Conservation (phyloP, 179 eudicot genomes). For the Heliamphora pulchella region DNA sequence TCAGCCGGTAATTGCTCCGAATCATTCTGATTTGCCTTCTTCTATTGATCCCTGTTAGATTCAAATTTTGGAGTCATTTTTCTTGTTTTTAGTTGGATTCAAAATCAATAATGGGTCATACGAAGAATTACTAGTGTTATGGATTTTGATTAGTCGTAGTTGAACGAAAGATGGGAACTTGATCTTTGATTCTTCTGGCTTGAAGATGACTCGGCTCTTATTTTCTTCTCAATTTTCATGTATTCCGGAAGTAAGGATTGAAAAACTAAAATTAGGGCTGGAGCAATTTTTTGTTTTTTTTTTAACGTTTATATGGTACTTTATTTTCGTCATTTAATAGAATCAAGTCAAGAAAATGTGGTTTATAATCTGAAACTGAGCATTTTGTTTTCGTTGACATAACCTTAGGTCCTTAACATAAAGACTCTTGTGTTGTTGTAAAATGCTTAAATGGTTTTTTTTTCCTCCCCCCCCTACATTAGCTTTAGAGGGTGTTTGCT, state of each 20-base stretch:
- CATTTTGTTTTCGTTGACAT: background rate
- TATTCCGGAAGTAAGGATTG: background rate
- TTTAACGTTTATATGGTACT: background rate
- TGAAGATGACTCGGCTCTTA: background rate
- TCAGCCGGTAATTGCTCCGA: slow-evolving; percentile 16
- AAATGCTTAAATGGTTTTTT: background rate
- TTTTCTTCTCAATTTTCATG: background rate
- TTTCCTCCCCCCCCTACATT: too few species aligned
- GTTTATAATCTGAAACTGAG: background rate
- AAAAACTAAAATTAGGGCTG: background rate
- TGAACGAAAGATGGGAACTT: background rate
- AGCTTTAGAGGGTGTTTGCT: too few species aligned
- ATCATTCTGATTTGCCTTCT: background rate
- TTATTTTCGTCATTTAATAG: background rate
- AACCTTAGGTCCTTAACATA: background rate
- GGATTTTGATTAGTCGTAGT: background rate
- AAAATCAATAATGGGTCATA: background rate
- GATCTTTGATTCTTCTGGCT: background rate
- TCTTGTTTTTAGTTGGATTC: too few species aligned
- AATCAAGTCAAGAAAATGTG: background rate
- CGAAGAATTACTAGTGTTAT: background rate
- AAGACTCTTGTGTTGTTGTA: background rate
- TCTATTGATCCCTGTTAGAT: background rate
- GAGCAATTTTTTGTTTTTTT: background rate
- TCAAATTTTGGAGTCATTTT: background rate